Percentiles rank a stretch among this genome's conserved stretches.
phyloP scores from a whole-genome alignment of 1,284 basidiomycete genomes.

The Cutaneotrichosporon sp. region DNA sequence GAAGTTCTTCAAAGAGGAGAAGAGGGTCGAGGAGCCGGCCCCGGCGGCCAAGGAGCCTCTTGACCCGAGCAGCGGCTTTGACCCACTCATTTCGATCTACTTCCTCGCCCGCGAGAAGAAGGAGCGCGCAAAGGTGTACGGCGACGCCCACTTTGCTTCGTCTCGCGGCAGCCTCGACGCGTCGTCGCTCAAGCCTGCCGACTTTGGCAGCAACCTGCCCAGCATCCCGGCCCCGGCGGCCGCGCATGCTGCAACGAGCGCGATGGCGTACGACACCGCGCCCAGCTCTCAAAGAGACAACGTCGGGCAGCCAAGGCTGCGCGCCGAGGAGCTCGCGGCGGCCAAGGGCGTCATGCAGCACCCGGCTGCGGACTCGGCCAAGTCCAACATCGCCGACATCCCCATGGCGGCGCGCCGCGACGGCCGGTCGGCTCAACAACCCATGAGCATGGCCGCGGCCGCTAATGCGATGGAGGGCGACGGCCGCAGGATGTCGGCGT shows the following conservation, averaged over 20 bases:
- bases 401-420: slow-evolving; percentile 55
- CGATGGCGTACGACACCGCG: slow-evolving; percentile 35
- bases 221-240: slow-evolving; percentile 76
- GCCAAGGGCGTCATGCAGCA: slow-evolving; percentile 51
- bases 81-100: slow-evolving; percentile 94
- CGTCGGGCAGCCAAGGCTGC: slow-evolving; percentile 34
- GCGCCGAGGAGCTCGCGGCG: slow-evolving; percentile 30
- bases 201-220: slow-evolving; percentile 79
- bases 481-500: neutral
- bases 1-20: slow-evolving; percentile 72
- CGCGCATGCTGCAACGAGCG: slow-evolving; percentile 48
- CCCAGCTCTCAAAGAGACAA: slow-evolving; percentile 42
- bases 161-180: slow-evolving; percentile 67
- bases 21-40: slow-evolving; percentile 43
- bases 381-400: slow-evolving; percentile 43
- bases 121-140: slow-evolving; percentile 90
- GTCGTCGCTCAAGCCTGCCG: slow-evolving; percentile 25
- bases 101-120: slow-evolving; percentile 93
- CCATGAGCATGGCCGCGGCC: neutral
- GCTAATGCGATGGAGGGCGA: slow-evolving; percentile 1
- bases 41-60: slow-evolving; percentile 51
- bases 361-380: slow-evolving; percentile 46
- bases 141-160: slow-evolving; percentile 88
- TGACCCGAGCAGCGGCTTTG: slow-evolving; percentile 91
- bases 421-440: slow-evolving; percentile 19